Base-by-base conservation (phyloP, 2,329 filamentous ascomycete species). In the Ilyonectria destructans region DNA sequence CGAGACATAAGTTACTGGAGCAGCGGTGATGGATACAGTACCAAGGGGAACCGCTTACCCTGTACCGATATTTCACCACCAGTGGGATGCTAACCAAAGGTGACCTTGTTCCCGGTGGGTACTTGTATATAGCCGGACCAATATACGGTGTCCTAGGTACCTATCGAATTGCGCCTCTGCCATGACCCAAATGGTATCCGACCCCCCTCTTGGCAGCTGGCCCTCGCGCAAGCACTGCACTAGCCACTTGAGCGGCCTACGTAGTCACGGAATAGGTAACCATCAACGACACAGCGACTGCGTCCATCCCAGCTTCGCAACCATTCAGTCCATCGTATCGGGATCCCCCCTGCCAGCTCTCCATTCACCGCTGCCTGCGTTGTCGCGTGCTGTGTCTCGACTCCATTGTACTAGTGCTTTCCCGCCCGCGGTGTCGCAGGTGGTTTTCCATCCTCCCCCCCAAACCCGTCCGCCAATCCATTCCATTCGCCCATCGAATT, bases 251-350 rank as follows among this genome's bases (percentile, higher is more conserved):
- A 9, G 35, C 29, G n/a, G n/a, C 7, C 15, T 21, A 54, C 29
- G n/a, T 21, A 52, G 49, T 49, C 17, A 49, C 17, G 4, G 26
- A 51, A 31, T 21, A 46, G 31, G 17, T 21, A 19, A n/a, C 49
- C 17, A 12, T 54, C 49, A 54, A 54, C 29, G n/a, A 33, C 31
- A 54, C 49, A 21, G 9, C 49, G 49, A 54, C 49, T 4, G 5
- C 49, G 49, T 31, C 49, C 10, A 35, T 54, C 51, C 31, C n/a
- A 54, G 29, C 51, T 54, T 54, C n/a, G 49, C 8, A 33, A 54
- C 29, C 29, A 12, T n/a, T 35, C 29, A 33, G 26, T 21, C 17
- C 49, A 35, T 54, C 49, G 51, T 15, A 19, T n/a, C 51, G 35
- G 31, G 29, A 33, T 21, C 31, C 31, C 29, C 29, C 29, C 31